These are phyloP conservation scores for Coniella lustricola DNA, from an alignment of 2,329 filamentous ascomycete species.

Conservation along the genomic window DNA sequence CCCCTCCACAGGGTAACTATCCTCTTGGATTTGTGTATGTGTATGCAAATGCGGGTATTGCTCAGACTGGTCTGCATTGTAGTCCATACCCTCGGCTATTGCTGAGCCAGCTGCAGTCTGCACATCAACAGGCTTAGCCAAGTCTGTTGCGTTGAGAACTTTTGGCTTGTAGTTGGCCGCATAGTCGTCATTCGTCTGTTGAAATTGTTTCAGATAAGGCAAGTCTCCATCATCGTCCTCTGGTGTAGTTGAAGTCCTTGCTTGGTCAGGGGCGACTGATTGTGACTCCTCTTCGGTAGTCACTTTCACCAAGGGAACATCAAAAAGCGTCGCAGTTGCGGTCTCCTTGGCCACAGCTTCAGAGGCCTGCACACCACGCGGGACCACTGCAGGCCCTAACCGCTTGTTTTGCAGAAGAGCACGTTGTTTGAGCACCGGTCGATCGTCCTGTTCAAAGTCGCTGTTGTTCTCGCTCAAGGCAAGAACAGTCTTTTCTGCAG, in stretches of 20 bases:
- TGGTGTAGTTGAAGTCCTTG: neutral
- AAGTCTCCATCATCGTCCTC: conserved; percentile 9
- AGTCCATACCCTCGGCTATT: neutral
- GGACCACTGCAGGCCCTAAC: conserved; percentile 3
- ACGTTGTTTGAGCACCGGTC: conserved; percentile 12
- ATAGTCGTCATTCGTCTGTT: neutral
- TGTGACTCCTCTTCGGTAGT: neutral
- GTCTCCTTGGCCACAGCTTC: conserved; percentile 12
- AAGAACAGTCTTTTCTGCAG: neutral
- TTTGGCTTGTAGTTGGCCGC: neutral
- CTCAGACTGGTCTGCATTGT: neutral
- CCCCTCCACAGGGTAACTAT: conserved; percentile 9
- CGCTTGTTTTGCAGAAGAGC: conserved; percentile 2
- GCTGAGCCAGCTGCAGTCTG: neutral
- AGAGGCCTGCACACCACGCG: conserved; percentile 11
- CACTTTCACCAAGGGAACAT: neutral
- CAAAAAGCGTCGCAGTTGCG: neutral
- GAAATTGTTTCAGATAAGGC: conserved; percentile 15
- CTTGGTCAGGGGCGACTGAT: neutral
- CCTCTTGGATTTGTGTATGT: neutral
- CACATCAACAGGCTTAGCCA: neutral
- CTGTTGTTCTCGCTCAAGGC: neutral
- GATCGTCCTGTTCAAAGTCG: conserved; percentile 1
- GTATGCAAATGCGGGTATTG: neutral
- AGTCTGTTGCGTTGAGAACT: neutral